Base-by-base conservation (phyloP, 2,329 filamentous ascomycete genomes). In the Gremmenia infestans region DNA sequence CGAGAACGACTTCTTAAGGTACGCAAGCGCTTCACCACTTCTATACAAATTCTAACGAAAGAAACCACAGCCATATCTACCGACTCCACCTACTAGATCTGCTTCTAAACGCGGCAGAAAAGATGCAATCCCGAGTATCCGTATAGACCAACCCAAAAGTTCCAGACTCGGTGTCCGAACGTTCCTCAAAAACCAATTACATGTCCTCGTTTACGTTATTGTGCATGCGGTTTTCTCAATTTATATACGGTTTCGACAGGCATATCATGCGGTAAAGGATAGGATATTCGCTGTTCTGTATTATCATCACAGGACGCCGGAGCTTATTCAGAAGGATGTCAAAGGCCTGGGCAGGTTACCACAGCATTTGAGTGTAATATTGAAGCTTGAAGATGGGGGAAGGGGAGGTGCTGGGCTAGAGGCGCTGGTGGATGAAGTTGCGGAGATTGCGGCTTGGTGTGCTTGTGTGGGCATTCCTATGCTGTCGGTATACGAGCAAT, bases 231-330 rank as follows among this genome's bases (percentile, higher is more conserved):
- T 96, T 63, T 97, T 96, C 74, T 93, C 90, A 6, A 76, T 97
- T 62, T 95, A 94, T 71, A 87, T 97, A 63, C 88, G 91, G 60
- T 74, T 90, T 56, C 86, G 92, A 56, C 86, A 91, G 69, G 83
- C 85, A 54, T 94, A 91, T 74, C 87, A 93, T 71, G 82, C 87
- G 8, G 80, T 96, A 50, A 78, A 85, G 63, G 88, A 94, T 70
- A 86, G 89, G 57, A 76, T 93, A 61, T 82, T 91, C 52, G 89
- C 90, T 9, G 81, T 97, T 59, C 78, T 96, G 53, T 92, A 93
- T 72, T 94, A 99, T 75, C 95, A 99, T 74, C 94, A 99, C 72
- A 89, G 90, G 52, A 96, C 93, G 0, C 94, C 94, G 7, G 90
- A 96, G 70, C 84, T 96, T 69, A 96, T 99, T 64, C 85, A 87